These are phyloP conservation scores for Diaporthe vaccinii DNA, from an alignment of 2,329 filamentous ascomycete species.

Conservation along the genomic window DNA sequence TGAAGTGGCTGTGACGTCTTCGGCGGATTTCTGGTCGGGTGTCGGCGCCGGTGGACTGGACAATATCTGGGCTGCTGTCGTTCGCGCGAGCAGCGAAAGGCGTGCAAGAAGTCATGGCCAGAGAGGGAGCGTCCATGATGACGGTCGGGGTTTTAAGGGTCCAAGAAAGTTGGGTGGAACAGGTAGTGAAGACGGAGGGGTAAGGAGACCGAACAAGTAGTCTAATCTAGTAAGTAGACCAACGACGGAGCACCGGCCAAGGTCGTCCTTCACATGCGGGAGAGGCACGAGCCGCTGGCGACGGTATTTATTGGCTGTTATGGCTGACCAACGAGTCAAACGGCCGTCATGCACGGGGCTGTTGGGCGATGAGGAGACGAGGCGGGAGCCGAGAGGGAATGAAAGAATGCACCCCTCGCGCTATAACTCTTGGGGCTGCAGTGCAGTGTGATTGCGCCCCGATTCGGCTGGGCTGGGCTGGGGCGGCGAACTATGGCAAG, in stretches of 20 bases:
- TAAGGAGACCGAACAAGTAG: background rate
- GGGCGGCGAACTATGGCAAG: background rate
- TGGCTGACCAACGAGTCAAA: background rate
- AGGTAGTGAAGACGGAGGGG: background rate
- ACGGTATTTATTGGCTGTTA: slow-evolving; percentile 15
- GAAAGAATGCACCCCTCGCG: slow-evolving; percentile 17
- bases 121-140: slow-evolving; percentile 32
- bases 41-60: slow-evolving; percentile 39
- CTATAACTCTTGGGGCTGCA: slow-evolving; percentile 20
- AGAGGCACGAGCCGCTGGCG: slow-evolving; percentile 2
- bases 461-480: slow-evolving; percentile 8
- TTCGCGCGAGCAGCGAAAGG: slow-evolving; percentile 40
- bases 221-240: background rate
- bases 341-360: background rate
- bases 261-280: background rate
- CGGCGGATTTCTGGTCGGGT: slow-evolving; percentile 55
- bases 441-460: slow-evolving; percentile 4
- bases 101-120: slow-evolving; percentile 37
- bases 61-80: slow-evolving; percentile 49
- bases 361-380: background rate
- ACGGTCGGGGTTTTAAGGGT: background rate
- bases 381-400: background rate
- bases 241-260: background rate
- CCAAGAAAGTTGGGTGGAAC: background rate
- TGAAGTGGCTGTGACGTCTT: slow-evolving; percentile 70